Base-by-base conservation (phyloP, 2,329 filamentous ascomycete species). In the Xylariaceae sp. region DNA sequence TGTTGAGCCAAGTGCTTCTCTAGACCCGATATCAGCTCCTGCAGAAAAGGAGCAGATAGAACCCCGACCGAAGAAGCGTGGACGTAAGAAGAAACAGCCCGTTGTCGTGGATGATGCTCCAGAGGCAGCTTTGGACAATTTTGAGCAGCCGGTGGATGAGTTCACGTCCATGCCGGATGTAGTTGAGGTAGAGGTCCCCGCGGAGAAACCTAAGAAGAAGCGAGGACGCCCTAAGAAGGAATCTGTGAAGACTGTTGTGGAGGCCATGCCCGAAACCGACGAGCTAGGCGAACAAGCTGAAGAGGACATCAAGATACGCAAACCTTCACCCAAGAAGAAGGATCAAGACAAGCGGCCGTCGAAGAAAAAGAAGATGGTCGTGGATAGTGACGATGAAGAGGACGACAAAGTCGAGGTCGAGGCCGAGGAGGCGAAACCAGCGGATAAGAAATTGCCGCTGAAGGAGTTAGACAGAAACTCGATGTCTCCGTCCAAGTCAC, bases 61-160 rank as follows among this genome's bases (percentile, higher is more conserved):
- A n/a, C 33, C 41, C 14, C 46, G 45, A 33, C 49, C 55, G 2
- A 68, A 65, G 55, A 67, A 65, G 48, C 64, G 64, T 18, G 65
- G 66, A 6, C 65, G 66, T 13, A 67, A 66, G 58, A 68, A 64
- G 53, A 68, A 68, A 46, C 60, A 63, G 31, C 50, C 47, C 14
- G 45, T 45, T 12, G 36, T 31, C 12, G 61, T 61, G 34, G 46
- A 51, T 7, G 2, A 18, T 6, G 12, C 31, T 14, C 19, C 46
- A 44, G 48, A 55, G 1, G 18, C 46, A 34, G 50, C 57, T 12
- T 28, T 44, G 9, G 44, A 50, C 19, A 42, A 53, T 16, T 33
- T 48, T n/a, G 49, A 49, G 31, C 14, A 47, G 6, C 31, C 49
- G 18, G 42, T 41, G 16, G 36, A 40, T 14, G 19, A 48, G 31